phyloP scores from a whole-genome alignment of 441 rosid genomes.

The Geranium incanum region DNA sequence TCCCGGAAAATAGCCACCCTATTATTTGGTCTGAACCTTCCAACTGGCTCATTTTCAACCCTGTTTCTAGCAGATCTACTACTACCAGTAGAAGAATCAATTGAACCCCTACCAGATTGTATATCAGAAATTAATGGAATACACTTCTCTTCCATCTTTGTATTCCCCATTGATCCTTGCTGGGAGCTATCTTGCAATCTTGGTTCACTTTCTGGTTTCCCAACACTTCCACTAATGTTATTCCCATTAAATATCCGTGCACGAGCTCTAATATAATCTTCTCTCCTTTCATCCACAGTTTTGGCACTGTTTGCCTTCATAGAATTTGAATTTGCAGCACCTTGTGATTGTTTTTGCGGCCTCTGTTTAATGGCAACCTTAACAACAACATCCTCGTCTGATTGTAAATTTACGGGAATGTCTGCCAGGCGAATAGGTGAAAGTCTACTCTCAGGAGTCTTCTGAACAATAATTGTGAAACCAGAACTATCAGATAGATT shows the following conservation, averaged over 20 bases:
- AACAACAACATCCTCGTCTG: slow-evolving; percentile 40
- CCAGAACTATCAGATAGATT: slow-evolving; percentile 56
- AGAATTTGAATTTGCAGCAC: slow-evolving; percentile 39
- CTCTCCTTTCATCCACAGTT: slow-evolving; percentile 80
- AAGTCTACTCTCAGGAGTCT: slow-evolving; percentile 52
- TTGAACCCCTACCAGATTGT: slow-evolving; percentile 35
- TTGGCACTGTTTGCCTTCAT: slow-evolving; percentile 41
- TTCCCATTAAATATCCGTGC: slow-evolving; percentile 61
- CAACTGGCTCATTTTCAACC: slow-evolving; percentile 52
- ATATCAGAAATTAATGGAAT: slow-evolving; percentile 34
- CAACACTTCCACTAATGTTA: slow-evolving; percentile 27
- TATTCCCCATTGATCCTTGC: slow-evolving; percentile 27
- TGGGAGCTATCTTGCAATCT: slow-evolving; percentile 40
- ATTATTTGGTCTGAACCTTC: slow-evolving; percentile 46
- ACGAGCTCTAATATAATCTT: slow-evolving; percentile 73
- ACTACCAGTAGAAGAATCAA: slow-evolving; percentile 49
- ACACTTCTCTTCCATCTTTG: slow-evolving; percentile 46
- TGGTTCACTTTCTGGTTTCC: slow-evolving; percentile 39
- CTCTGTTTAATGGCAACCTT: slow-evolving; percentile 77
- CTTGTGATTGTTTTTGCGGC: slow-evolving; percentile 47
- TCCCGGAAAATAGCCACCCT: slow-evolving; percentile 81
- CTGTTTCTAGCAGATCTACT: slow-evolving; percentile 50
- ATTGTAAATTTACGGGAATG: slow-evolving; percentile 59
- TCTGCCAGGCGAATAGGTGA: slow-evolving; percentile 62
- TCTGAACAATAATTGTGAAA: slow-evolving; percentile 59